Percentiles rank a stretch among this genome's conserved stretches.
Evolutionary conservation across 257 asterid genomes (phyloP).

Genomic region (Solanum pimpinellifolium): DNA sequence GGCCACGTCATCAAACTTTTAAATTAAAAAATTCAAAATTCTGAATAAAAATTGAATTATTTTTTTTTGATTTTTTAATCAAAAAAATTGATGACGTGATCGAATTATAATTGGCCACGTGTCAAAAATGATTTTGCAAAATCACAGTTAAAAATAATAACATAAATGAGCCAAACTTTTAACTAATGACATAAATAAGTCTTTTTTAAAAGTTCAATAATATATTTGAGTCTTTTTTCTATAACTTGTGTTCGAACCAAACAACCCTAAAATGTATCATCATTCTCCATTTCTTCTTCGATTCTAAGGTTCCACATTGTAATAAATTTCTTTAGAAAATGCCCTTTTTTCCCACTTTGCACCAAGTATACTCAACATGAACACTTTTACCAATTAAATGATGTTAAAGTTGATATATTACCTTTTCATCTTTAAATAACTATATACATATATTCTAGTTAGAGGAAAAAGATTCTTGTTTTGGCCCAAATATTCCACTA

Average conservation of each 20-base stretch:
- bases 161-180: too few relatives aligned
- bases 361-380: background rate
- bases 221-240: too few relatives aligned
- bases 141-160: too few relatives aligned
- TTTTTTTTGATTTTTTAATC: too few relatives aligned
- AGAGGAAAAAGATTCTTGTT: background rate
- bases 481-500: background rate
- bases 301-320: background rate
- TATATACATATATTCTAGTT: background rate
- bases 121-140: too few relatives aligned
- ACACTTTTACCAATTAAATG: background rate
- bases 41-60: too few relatives aligned
- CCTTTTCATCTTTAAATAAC: background rate
- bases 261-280: background rate
- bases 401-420: background rate
- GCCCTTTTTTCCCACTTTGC: background rate
- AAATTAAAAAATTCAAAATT: too few relatives aligned
- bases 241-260: background rate
- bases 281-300: background rate
- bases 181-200: too few relatives aligned
- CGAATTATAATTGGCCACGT: too few relatives aligned
- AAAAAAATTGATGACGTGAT: too few relatives aligned
- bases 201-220: too few relatives aligned
- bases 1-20: too few relatives aligned
- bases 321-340: background rate